Evolutionary conservation across 106 monocot species (phyloP).

Genomic region (Acanthochlamys bracteata): DNA sequence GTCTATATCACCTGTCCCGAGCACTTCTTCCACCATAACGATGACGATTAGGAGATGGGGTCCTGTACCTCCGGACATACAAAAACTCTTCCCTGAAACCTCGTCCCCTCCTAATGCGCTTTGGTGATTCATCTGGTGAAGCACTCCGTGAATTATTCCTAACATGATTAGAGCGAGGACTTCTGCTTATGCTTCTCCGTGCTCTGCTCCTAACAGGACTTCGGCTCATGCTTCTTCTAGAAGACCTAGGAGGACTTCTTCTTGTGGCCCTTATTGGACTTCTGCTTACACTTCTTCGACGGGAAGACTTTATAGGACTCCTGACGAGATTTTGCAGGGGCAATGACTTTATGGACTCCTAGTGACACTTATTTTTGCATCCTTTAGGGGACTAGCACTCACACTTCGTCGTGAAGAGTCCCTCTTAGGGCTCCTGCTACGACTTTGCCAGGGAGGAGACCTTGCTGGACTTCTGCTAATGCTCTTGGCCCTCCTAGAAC

Average conservation of each 20-base stretch:
- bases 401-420: background rate
- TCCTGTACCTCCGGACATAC: constrained; percentile 73
- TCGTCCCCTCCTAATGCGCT: constrained; percentile 74
- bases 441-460: constrained; percentile 10
- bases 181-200: constrained; percentile 37
- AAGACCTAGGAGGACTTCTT: constrained; percentile 22
- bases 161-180: constrained; percentile 25
- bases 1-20: constrained; percentile 50
- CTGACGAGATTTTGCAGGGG: constrained; percentile 29
- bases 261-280: constrained; percentile 19
- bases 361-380: constrained; percentile 23
- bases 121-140: constrained; percentile 77
- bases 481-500: constrained; percentile 16
- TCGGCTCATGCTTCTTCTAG: constrained; percentile 23
- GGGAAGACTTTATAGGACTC: constrained; percentile 24
- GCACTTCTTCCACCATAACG: constrained; percentile 65
- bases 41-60: constrained; percentile 78
- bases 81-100: constrained; percentile 85
- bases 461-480: constrained; percentile 24
- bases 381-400: constrained; percentile 26
- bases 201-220: constrained; percentile 25
- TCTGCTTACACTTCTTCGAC: constrained; percentile 19
- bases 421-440: constrained; percentile 24
- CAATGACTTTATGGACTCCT: constrained; percentile 33
- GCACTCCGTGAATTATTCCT: constrained; percentile 71